These are phyloP conservation scores for Trichopus zeylanicus DNA, from an alignment of 116 monocot genomes.

Conservation along the genomic window DNA sequence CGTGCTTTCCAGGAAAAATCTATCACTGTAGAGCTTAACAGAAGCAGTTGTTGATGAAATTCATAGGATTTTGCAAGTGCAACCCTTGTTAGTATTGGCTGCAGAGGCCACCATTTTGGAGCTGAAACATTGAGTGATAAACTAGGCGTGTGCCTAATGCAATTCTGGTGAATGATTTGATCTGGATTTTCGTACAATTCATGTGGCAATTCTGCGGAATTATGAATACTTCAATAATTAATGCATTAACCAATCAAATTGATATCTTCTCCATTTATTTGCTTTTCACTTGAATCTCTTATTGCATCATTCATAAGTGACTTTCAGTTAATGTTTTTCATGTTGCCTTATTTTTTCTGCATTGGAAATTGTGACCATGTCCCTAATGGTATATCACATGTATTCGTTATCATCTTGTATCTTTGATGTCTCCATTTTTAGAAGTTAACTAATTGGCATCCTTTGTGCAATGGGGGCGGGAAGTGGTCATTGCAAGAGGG, in stretches of 20 bases:
- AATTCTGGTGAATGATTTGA: no score
- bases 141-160: constrained; percentile 28
- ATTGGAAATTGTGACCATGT: no score
- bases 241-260: no score
- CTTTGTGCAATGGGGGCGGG: constrained; percentile 17
- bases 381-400: no score
- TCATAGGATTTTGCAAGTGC: constrained; percentile 40
- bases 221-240: no score
- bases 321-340: no score
- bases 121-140: constrained; percentile 27
- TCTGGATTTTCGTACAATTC: not conserved
- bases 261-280: no score
- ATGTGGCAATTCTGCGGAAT: not conserved
- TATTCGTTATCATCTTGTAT: no score
- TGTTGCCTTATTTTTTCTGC: no score
- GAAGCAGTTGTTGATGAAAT: constrained; percentile 70
- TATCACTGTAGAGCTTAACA: constrained; percentile 53
- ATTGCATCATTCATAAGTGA: no score
- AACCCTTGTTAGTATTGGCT: constrained; percentile 68
- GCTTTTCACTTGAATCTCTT: no score
- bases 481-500: constrained; percentile 18
- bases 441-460: not conserved
- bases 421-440: not conserved
- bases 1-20: constrained; percentile 37
- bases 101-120: constrained; percentile 61